These are phyloP conservation scores for Bertia moriformis DNA, from an alignment of 2,329 filamentous ascomycete species.

Conservation along the genomic window DNA sequence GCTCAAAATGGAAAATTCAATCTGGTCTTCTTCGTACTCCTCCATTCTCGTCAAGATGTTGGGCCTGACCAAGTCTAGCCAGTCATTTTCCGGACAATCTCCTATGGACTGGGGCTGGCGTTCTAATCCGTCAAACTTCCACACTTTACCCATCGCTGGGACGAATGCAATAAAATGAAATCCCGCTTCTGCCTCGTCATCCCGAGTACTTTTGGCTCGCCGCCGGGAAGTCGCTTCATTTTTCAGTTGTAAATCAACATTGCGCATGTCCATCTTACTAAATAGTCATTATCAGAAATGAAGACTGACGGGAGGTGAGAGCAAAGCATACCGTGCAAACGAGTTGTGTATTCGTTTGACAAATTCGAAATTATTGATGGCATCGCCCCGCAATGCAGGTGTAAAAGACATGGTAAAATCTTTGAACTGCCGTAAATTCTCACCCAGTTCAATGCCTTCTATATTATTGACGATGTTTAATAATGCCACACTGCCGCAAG, in stretches of 20 bases:
- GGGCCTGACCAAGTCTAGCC: slow-evolving; percentile 31
- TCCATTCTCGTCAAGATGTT: slow-evolving; percentile 34
- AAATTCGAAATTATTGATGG: slow-evolving; percentile 41
- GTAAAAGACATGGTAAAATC: slow-evolving; percentile 38
- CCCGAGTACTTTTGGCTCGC: slow-evolving; percentile 13
- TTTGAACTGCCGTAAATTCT: slow-evolving; percentile 37
- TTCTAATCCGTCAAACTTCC: slow-evolving; percentile 50
- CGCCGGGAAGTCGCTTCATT: slow-evolving; percentile 15
- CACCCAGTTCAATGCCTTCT: slow-evolving; percentile 32
- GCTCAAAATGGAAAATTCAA: slow-evolving; percentile 39
- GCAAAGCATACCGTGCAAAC: slow-evolving; percentile 29
- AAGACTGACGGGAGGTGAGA: neutral
- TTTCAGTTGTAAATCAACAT: slow-evolving; percentile 29
- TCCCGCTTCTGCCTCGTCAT: slow-evolving; percentile 26
- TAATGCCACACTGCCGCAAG: slow-evolving; percentile 46
- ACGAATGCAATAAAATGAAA: slow-evolving; percentile 53
- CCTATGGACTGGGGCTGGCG: slow-evolving; percentile 34
- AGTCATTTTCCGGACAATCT: slow-evolving; percentile 17
- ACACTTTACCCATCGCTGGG: slow-evolving; percentile 36
- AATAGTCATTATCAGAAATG: neutral
- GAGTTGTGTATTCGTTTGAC: slow-evolving; percentile 48
- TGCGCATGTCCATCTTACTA: slow-evolving; percentile 34
- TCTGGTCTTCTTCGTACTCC: slow-evolving; percentile 31
- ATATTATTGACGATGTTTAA: slow-evolving; percentile 51
- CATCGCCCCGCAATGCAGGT: slow-evolving; percentile 38